phyloP scores from a whole-genome alignment of 805 yeast species.

The Candida andamanensis region DNA sequence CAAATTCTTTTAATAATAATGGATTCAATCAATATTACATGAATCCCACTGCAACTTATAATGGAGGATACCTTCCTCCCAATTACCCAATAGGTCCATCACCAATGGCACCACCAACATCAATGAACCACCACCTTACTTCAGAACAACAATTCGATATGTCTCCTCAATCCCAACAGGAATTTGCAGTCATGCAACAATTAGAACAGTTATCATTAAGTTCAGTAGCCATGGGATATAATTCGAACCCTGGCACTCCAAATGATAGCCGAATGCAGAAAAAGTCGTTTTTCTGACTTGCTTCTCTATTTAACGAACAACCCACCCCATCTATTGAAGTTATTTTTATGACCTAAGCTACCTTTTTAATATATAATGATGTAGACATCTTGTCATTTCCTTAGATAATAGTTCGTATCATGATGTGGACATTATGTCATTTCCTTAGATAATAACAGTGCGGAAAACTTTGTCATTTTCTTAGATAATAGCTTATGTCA shows the following conservation, averaged over 20 bases:
- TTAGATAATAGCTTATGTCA: no score
- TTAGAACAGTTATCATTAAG: constrained; percentile 42
- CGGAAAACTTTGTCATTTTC: no score
- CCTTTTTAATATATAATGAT: no score
- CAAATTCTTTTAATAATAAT: neutral
- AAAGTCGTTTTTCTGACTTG: constrained; percentile 22
- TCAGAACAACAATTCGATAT: neutral
- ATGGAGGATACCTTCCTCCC: neutral
- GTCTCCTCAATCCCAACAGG: constrained; percentile 16
- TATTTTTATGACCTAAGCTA: no score
- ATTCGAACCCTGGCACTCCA: constrained; percentile 38
- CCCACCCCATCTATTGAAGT: no score
- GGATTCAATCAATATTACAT: neutral
- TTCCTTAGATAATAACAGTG: no score
- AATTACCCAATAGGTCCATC: constrained; percentile 4
- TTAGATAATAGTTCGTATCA: no score
- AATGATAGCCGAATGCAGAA: constrained; percentile 17
- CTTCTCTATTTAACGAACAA: no score
- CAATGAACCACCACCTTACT: constrained; percentile 10
- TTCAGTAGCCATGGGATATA: constrained; percentile 44
- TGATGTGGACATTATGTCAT: no score
- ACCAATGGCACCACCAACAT: constrained; percentile 7
- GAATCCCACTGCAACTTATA: neutral
- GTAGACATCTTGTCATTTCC: no score
- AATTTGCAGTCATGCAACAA: constrained; percentile 38